A percentile compares a stretch with the other conserved stretches of the same genome.
phyloP scores from a whole-genome alignment of 305 asterid species.

The Rubia balearica region DNA sequence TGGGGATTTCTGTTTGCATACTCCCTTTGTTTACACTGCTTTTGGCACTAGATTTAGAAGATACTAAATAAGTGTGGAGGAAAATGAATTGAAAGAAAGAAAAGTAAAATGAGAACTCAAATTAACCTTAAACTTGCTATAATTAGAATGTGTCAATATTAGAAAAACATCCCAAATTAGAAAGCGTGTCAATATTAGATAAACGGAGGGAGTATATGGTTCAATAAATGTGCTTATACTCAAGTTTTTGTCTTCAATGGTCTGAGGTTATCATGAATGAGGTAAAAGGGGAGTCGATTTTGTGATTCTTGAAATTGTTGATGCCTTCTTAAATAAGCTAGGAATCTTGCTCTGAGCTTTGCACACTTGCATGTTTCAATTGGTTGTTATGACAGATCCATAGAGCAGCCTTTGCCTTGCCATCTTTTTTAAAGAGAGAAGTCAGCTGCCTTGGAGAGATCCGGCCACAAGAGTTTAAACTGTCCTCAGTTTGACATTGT shows the following conservation, averaged over 20 bases:
- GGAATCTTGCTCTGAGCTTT: background rate
- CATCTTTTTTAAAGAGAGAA: slow-evolving; percentile 75
- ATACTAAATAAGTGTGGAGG: too few species aligned
- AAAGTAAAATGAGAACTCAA: too few species aligned
- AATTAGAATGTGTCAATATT: too few species aligned
- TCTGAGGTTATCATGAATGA: background rate
- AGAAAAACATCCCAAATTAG: too few species aligned
- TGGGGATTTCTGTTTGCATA: too few species aligned
- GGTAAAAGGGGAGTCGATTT: background rate
- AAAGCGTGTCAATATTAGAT: too few species aligned
- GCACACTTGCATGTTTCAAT: background rate
- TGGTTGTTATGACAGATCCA: slow-evolving; percentile 55
- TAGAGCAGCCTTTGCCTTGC: slow-evolving; percentile 84
- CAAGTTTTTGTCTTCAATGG: background rate
- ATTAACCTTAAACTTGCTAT: too few species aligned
- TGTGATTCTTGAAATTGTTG: background rate
- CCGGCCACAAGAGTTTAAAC: slow-evolving; percentile 12
- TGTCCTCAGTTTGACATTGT: background rate
- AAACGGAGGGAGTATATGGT: too few species aligned
- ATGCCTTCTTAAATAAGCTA: background rate
- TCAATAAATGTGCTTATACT: background rate
- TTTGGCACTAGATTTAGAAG: too few species aligned
- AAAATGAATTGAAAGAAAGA: too few species aligned
- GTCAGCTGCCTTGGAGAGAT: slow-evolving; percentile 49
- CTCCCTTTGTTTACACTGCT: too few species aligned